Evolutionary conservation across 2,329 filamentous ascomycete species (phyloP), one percentile per base, ranked within the genome.

Genomic region (Tolypocladium endophyticum): DNA sequence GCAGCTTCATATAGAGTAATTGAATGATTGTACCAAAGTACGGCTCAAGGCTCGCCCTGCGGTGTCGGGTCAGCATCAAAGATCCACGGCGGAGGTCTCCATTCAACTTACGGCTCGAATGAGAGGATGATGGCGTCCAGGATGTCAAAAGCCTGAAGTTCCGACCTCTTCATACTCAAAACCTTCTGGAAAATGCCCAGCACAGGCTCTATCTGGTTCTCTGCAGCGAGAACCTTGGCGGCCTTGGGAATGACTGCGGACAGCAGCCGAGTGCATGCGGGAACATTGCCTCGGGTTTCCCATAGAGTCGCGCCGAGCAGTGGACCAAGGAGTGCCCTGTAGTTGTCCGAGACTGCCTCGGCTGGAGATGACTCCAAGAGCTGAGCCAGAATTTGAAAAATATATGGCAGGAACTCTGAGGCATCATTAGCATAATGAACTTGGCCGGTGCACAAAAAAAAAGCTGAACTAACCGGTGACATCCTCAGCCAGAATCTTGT

Each of bases 161-260:
- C 94, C 56, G 92, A 92, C 62, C 88, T 87, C 75, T 94, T 96
- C 65, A 84, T 86, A 3, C 83, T 81, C 50, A 97, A 80, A 14
- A 99, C 82, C 68, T 90, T 92, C 72, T 97, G 93, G 80, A 97
- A 99, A 63, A 99, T 94, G 60, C 92, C 90, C n/a, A 99, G 81
- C 56, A 97, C 86, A 4, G 89, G 86, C 70, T 95, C 90, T 47
- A 97, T 74, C 72, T 97, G 91, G 66, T 92, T 89, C 68, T 89
- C 87, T 30, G 85, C 81, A 23, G 89, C 77, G 66, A 99, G 92
- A 52, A 85, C 81, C 60, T 86, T 78, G 4, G 87, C 82, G 33
- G 88, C 89, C 65, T 89, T 87, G 20, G 90, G 87, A 65, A 97
- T 88, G 66, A 97, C 88, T 20, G 91, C 89, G 14, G 88, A 86